Base-by-base conservation (phyloP, 75 land plant genomes). In the Adiantum capillusveneris region DNA sequence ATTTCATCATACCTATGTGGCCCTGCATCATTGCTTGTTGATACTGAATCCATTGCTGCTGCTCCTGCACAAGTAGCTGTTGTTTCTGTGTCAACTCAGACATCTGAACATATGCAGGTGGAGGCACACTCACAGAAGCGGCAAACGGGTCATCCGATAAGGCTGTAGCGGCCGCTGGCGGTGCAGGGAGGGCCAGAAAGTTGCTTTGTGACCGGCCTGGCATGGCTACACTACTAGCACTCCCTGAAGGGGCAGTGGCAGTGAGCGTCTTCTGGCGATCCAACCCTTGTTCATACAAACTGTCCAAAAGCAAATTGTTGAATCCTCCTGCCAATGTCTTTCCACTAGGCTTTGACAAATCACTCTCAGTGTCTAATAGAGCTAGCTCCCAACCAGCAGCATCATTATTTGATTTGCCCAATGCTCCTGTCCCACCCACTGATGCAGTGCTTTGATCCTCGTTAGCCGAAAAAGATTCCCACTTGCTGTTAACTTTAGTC, bases 341-440 rank as follows among this genome's bases (percentile, higher is more conserved):
- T 25, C 27, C 27, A 48, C 65, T 69, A 51, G 84, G 84, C 56
- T 78, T 81, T 7, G 85, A 70, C 0, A 91, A 69, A 34, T 80
- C 85, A 59, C 90, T 88, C 0, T 78, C 90, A 1, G 83, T 49
- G 48, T 85, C 85, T 31, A 92, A 86, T 46, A 92, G 62, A 0
- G 95, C 97, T 16, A 92, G 74, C 62, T 92, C 97, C 97, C 97
- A 92, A 27, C 87, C 97, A 6, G 90, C 81, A 82, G 1, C 75
- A 75, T 6, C 31, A 43, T 24, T 22, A 24, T 26, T 26, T 34
- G 37, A 34, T 34, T 3, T 5, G 7, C 9, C 7, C 37, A 9
- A 5, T 34, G 9, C 37, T 34, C 37, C 37, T 34, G 3, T 3
- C 3, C 7, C 9, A 34, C 37, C 37, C 9, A 34, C 37, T 34